Base-by-base conservation (phyloP, 495 filamentous ascomycete genomes). In the Neurospora pannonica region DNA sequence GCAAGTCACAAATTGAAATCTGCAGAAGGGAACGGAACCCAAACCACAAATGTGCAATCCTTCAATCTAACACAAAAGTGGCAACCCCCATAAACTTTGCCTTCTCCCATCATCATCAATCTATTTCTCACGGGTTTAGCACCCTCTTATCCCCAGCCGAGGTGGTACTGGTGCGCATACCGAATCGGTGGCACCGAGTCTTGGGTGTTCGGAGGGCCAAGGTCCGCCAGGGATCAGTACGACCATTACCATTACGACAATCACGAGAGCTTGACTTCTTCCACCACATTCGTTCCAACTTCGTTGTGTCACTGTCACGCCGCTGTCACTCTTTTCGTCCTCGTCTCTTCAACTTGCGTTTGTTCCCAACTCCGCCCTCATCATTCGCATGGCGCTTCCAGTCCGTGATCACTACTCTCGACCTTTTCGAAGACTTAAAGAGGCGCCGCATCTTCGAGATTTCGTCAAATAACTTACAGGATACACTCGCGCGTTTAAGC, bases 401-500 rank as follows among this genome's bases (percentile, higher is more conserved):
- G 28, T 34, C 54, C 28, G 28, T 34, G 54, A 67, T 34, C 31
- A 67, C 15, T 28, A 34, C 54, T 67, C 54, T 67, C 54, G 54
- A 67, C 28, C 28, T 1, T 67, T 67, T 67, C 54, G 15, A 67
- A 67, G 54, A 67, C 54, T 36, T 19, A 67, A 34, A 19, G 2
- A 67, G 54, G 7, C 54, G 54, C 13, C 54, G 2, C 24, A 67
- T 28, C 54, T 34, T 36, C 54, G 54, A 67, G 54, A 28, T 17
- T 67, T 67, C 34, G 54, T 67, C 28, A 67, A 67, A 28, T 67
- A 67, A 67, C 54, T 67, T 67, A 9, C 54, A 67, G 3, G 1
- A 81, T 93, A 98, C 76, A 95, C 97, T 8, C 94, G 2, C 88
- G 88, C 48, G 88, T 94, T 79, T 97, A 97, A 81, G 92, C 92